Base-by-base conservation (phyloP, 1,284 basidiomycete species). In the Trichosporon sp. region DNA sequence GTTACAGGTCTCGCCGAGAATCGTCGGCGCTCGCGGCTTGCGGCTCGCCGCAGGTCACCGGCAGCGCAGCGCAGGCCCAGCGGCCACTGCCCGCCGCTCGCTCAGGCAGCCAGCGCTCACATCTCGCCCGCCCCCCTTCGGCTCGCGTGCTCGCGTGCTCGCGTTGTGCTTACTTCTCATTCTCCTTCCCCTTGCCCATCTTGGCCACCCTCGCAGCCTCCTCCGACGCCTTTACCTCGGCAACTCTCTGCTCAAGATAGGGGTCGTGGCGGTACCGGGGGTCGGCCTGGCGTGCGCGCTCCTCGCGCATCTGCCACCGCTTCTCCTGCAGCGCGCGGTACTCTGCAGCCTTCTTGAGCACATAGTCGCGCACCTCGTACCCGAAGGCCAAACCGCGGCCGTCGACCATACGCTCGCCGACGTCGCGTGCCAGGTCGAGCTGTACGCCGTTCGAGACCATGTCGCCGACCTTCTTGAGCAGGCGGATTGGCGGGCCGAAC, bases 371-470 rank as follows among this genome's bases (percentile, higher is more conserved):
- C 23, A 46, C n/a, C 25, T 61, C 34, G 7, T 37, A 13, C 25
- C 4, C 19, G 19, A 61, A 44, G 19, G 40, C 40, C 7, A 44
- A 10, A 4, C 16, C 16, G 10, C 40, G 37, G 16, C 37, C 36
- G 16, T 25, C 11, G 16, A 46, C 9, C 27, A 36, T 49, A 27
- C 57, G 57, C 34, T 23, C 16, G 19, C 19, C 19, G 19, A 44
- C 7, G 5, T 44, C 19, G 9, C 16, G 4, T 2, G 25, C 27
- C 14, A 29, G 3, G 34, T 58, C 63, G 7, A 23, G 7, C 19
- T 79, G 77, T 7, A 69, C 58, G 13, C 77, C 76, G 60, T 77
- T 72, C 19, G 64, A 59, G 56, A 73, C 76, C 10, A 73, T 69
- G 5, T 56, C 58, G 19, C 21, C n/a, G 62, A 77, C 74, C 3